Base-by-base conservation (phyloP, 371 early-diverging fungal species). In the Scutellospora calospora region DNA sequence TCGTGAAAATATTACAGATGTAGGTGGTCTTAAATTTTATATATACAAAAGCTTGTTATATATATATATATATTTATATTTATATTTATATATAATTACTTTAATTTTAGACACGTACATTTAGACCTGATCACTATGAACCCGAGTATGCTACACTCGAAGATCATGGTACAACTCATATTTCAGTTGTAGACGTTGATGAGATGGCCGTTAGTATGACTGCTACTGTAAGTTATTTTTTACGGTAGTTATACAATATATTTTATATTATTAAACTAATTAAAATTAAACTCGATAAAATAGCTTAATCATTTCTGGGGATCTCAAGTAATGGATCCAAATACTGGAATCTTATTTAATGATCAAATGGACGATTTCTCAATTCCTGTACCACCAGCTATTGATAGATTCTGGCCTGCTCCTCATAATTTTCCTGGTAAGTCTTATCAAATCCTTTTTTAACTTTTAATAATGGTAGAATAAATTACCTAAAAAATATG, bases 351-450 rank as follows among this genome's bases (percentile, higher is more conserved):
- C 35, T 94, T 99, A 51, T 88, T 99, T 51, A 99, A 99, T 87
- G 92, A 99, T 84, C 93, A 98, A 83, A 98, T 99, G 95, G 99
- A 99, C 85, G 99, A 99, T 83, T 99, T 99, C 84, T 94, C 95
- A 66, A 95, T 96, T 31, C 97, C 97, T 41, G 93, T 94, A 57
- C 83, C 86, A 18, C 89, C 95, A 18, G 97, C 98, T 83, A 86
- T 87, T 16, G 97, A 97, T 89, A 97, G 95, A 14, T 87, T 98
- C 18, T 89, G 87, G 31, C 96, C 98, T 0, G 94, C 95, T 35
- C 91, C 91, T 1, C 90, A 89, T 86, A 99, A 99, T 88, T 96
- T 90, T 81, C 88, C 95, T 38, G 90, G 87, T 90, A 84, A 77
- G 82, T 66, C 20, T 57, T 5, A 35, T 73, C 5, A 35, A 12